Evolutionary conservation across 2,329 filamentous ascomycete genomes (phyloP), one percentile per base, ranked within the genome.

Genomic region (Davidsoniella virescens): DNA sequence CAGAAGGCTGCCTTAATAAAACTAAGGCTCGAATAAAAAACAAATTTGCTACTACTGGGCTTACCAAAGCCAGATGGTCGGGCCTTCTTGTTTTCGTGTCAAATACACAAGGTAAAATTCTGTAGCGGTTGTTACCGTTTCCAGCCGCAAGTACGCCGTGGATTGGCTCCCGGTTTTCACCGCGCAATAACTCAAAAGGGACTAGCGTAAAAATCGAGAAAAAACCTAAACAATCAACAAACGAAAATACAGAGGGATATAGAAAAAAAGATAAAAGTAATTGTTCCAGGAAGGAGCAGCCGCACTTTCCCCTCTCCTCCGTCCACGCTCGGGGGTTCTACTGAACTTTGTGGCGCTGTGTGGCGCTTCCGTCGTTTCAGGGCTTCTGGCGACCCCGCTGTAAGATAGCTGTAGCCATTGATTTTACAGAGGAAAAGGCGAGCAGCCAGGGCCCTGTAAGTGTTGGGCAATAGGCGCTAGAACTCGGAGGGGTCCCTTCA

Each of bases 71-170:
- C 36, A 18, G 4, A 16, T n/a, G 40, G 44, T 50, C 29, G 47
- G 47, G 47, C 41, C 47, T 43, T 50, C 39, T 49, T 38, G 18
- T 48, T 26, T 33, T 48, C 29, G 20, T 42, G 26, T 33, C 14
- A 4, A 45, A 18, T 14, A 12, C 39, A 17, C 20, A n/a, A 18
- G n/a, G 39, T 8, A 14, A 37, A 40, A 37, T 25, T 25, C 20
- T 23, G 20, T 9, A 41, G 41, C 38, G 29, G 47, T 41, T 42
- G 40, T 36, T 50, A 41, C 47, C 47, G 47, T 50, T 50, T 50
- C 41, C 47, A 50, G 38, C 47, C 47, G 47, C 41, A 36, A 14
- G 23, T 48, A 44, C 18, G 33, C 20, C 20, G 33, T 44, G 25
- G 29, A 20, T 17, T 29, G 26, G 25, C 26, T 36, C 44, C 47